A percentile compares a stretch with the other conserved stretches of the same genome.
phyloP scores from a whole-genome alignment of 495 filamentous ascomycete species.

The Elaphomyces granulatus region DNA sequence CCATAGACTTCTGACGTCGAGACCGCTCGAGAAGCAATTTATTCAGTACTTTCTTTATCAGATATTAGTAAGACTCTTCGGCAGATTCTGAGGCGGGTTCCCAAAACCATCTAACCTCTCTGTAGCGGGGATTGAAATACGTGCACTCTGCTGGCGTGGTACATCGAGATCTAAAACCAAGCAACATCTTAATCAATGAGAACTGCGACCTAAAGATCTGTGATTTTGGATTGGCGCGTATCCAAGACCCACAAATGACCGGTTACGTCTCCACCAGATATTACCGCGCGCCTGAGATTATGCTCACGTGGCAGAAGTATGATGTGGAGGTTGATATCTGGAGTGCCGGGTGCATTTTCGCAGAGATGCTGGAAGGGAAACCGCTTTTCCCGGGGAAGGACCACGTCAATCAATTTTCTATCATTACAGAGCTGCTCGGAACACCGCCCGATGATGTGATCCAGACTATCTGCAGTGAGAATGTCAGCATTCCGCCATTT shows the following conservation, averaged over 20 bases:
- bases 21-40: conserved; percentile 96
- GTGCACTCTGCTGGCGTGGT: conserved; percentile 97
- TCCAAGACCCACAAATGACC: conserved; percentile 99
- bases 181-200: conserved; percentile 98
- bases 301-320: conserved; percentile 99
- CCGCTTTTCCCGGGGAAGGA: conserved; percentile 98
- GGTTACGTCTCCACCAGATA: conserved; percentile 98
- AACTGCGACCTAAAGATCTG: conserved; percentile 99
- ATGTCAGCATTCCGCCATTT: too few relatives aligned
- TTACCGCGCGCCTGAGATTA: conserved; percentile 97
- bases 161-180: conserved; percentile 92
- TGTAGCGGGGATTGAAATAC: conserved; percentile 90
- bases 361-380: conserved; percentile 98
- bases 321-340: conserved; percentile 99
- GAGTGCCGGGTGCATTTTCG: conserved; percentile 98
- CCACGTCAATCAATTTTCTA: conserved; percentile 98
- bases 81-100: neutral
- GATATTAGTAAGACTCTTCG: conserved; percentile 53
- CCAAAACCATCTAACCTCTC: conserved; percentile 16
- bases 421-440: conserved; percentile 94
- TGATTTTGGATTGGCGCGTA: conserved; percentile 93
- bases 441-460: conserved; percentile 99
- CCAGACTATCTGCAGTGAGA: conserved; percentile 95
- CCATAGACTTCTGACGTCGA: conserved; percentile 85
- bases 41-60: conserved; percentile 99